Evolutionary conservation across 2,329 filamentous ascomycete genomes (phyloP).

Genomic region (Xylariaceae sp.): DNA sequence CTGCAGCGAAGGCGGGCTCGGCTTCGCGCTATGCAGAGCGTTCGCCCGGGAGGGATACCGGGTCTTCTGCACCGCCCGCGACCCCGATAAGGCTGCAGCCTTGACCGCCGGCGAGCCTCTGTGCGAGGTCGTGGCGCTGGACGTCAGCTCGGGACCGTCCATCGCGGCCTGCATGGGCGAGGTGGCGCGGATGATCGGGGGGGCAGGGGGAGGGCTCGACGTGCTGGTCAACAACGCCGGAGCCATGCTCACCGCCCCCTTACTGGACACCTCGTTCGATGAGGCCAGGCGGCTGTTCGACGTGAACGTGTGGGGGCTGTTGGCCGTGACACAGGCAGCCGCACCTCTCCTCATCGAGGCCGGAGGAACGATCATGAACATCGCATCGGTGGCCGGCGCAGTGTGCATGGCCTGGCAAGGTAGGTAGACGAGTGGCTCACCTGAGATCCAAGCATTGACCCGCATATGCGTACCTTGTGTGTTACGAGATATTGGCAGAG

Average conservation of each 20-base stretch:
- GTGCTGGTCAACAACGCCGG: slow-evolving; percentile 23
- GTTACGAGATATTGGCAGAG: too few relatives aligned
- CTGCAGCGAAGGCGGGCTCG: slow-evolving; percentile 25
- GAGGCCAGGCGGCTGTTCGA: slow-evolving; percentile 15
- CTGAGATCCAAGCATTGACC: too few relatives aligned
- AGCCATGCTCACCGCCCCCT: slow-evolving; percentile 14
- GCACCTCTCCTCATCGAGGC: slow-evolving; percentile 22
- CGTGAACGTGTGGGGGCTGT: slow-evolving; percentile 22
- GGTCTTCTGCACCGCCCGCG: slow-evolving; percentile 26
- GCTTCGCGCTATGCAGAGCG: slow-evolving; percentile 23
- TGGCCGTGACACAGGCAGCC: slow-evolving; percentile 26
- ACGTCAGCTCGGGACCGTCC: slow-evolving; percentile 21
- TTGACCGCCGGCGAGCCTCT: slow-evolving; percentile 17
- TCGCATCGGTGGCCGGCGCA: slow-evolving; percentile 24
- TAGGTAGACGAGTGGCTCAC: too few relatives aligned
- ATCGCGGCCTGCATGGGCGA: slow-evolving; percentile 8
- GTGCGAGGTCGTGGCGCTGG: slow-evolving; percentile 20
- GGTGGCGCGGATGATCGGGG: slow-evolving; percentile 8
- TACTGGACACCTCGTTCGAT: slow-evolving; percentile 13
- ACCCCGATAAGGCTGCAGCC: slow-evolving; percentile 14
- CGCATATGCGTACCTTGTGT: too few relatives aligned
- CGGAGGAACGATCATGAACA: slow-evolving; percentile 14
- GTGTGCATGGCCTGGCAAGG: slow-evolving; percentile 22
- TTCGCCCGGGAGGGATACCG: slow-evolving; percentile 21
- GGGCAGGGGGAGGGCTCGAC: slow-evolving; percentile 13